A percentile compares a stretch with the other conserved stretches of the same genome.
Evolutionary conservation across 257 asterid species (phyloP).

Genomic region (Perilla frutescens): DNA sequence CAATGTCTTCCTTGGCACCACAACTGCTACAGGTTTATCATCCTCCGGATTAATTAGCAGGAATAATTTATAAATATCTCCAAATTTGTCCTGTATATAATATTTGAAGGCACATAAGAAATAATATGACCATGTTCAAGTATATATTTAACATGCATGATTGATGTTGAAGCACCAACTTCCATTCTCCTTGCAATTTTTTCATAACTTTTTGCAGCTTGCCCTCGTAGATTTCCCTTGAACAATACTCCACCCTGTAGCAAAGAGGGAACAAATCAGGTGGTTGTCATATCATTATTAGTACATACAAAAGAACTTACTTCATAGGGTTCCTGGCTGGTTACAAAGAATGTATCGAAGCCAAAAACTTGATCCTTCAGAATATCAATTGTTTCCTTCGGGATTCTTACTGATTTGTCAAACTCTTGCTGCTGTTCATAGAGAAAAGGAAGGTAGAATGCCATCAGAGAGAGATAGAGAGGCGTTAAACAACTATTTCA

Average conservation of each 20-base stretch:
- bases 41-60: constrained; percentile 92
- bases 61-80: constrained; percentile 78
- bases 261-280: constrained; percentile 25
- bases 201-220: constrained; percentile 81
- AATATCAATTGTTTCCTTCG: constrained; percentile 84
- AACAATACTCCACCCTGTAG: constrained; percentile 88
- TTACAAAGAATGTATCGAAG: constrained; percentile 92
- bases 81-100: constrained; percentile 81
- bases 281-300: neutral
- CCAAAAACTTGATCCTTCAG: constrained; percentile 92
- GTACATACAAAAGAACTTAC: constrained; percentile 51
- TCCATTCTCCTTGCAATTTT: constrained; percentile 81
- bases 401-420: constrained; percentile 78
- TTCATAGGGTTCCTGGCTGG: constrained; percentile 98
- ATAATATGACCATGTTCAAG: constrained; percentile 22
- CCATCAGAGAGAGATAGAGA: constrained; percentile 23
- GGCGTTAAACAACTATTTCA: constrained; percentile 5
- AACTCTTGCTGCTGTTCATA: constrained; percentile 65
- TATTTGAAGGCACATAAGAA: constrained; percentile 37
- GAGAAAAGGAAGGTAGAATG: constrained; percentile 30
- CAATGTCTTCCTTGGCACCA: constrained; percentile 83
- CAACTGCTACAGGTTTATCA: constrained; percentile 98
- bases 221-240: constrained; percentile 93
- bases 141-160: constrained; percentile 33
- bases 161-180: constrained; percentile 52